Base-by-base conservation (phyloP, 441 rosid genomes). In the Croton laevigatus region DNA sequence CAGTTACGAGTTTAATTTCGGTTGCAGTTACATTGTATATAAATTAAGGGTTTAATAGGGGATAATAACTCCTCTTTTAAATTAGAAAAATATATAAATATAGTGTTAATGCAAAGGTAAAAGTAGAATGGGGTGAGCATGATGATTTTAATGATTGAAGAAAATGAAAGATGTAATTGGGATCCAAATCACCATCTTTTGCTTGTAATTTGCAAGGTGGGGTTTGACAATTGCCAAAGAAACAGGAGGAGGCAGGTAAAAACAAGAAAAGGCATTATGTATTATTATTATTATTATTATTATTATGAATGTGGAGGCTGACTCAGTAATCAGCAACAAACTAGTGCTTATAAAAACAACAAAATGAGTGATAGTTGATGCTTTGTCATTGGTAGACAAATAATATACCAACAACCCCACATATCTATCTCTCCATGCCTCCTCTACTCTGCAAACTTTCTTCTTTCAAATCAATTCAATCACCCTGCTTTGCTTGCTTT, bases 231-330 rank as follows among this genome's bases (percentile, higher is more conserved):
- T 38, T 45, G 46, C 7, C 14, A 45, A 46, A 68, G 68, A 62
- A 46, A 22, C 2, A 12, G 40, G 23, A 46, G 64, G 68, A 62
- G 38, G 19, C 2, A 12, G 40, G 23, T 17, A 71, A 62, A 57
- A 59, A 40, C 75, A 49, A 57, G 32, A 59, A 51, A 10, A 37
- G 57, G 49, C 38, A 27, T 57, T 54, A 27, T 42, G 2, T 65
- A 17, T 58, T 17, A 8, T 52, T 17, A 4, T 17, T 20, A 10
- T 51, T 51, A 14, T 23, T 51, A 48, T 37, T 44, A 3, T 76
- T 34, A 36, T 51, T 70, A 72, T 4, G 32, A 4, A 1, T 48
- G 77, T 83, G 89, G 89, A 83, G 65, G 76, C 71, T 80, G 89
- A 83, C 83, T 85, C 86, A 78, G 76, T 66, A 71, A 62, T 55